These are phyloP conservation scores for Erodium trifolium DNA, from an alignment of 441 rosid genomes.

Conservation along the genomic window DNA sequence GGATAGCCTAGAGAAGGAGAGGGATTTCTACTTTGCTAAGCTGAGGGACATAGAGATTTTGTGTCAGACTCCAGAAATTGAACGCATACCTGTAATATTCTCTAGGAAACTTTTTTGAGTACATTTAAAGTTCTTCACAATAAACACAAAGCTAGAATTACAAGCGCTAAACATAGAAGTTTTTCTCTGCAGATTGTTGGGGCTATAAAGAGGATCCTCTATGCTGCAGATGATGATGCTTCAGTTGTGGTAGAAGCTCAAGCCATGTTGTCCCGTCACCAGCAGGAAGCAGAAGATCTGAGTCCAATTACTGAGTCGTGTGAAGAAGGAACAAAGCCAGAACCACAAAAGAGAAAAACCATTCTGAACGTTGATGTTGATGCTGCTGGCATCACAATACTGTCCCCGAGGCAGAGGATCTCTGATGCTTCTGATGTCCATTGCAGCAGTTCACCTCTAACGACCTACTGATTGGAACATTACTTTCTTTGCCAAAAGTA, in stretches of 20 bases:
- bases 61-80: slow-evolving; percentile 64
- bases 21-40: slow-evolving; percentile 88
- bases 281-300: slow-evolving; percentile 35
- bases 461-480: slow-evolving; percentile 47
- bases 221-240: slow-evolving; percentile 66
- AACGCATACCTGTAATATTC: slow-evolving; percentile 46
- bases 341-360: slow-evolving; percentile 63
- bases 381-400: slow-evolving; percentile 48
- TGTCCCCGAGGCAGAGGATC: slow-evolving; percentile 80
- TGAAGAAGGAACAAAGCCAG: slow-evolving; percentile 51
- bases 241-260: slow-evolving; percentile 59
- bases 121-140: neutral
- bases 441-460: slow-evolving; percentile 79
- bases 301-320: slow-evolving; percentile 67
- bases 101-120: neutral
- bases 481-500: neutral
- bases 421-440: slow-evolving; percentile 85
- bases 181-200: slow-evolving; percentile 49
- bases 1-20: slow-evolving; percentile 92
- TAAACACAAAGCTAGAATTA: neutral
- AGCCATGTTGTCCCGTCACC: slow-evolving; percentile 40
- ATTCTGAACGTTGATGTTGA: slow-evolving; percentile 67
- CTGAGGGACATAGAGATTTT: slow-evolving; percentile 82
- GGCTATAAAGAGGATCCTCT: slow-evolving; percentile 67
- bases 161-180: slow-evolving; percentile 8